phyloP scores from a whole-genome alignment of 202 grass and related monocot genomes.

The Schoenoplectus triqueter region DNA sequence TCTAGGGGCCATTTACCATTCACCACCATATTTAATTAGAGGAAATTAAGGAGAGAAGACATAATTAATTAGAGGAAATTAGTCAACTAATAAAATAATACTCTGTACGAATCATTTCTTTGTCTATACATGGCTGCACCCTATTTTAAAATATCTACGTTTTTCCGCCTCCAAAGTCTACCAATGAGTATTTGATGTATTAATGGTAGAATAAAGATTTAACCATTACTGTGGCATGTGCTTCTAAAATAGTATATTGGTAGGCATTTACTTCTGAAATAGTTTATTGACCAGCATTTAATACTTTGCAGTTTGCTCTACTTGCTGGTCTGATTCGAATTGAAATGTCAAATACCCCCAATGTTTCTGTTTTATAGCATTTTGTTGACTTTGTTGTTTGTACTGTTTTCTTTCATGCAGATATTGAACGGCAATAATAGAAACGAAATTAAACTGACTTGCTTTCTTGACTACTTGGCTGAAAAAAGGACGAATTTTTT shows the following conservation, averaged over 20 bases:
- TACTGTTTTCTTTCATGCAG: neutral
- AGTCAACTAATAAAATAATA: no score
- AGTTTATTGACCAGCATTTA: neutral
- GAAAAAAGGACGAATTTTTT: no score
- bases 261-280: neutral
- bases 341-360: neutral
- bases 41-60: no score
- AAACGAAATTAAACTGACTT: neutral
- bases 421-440: neutral
- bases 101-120: no score
- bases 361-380: neutral
- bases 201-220: neutral
- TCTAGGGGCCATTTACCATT: no score
- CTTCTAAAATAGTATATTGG: neutral
- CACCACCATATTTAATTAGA: no score
- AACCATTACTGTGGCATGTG: neutral
- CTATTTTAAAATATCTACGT: no score
- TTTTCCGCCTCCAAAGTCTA: no score
- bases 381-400: slow-evolving; percentile 8
- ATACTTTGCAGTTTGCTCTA: neutral
- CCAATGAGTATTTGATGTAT: no score
- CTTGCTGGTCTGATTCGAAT: neutral
- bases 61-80: no score
- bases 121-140: no score
- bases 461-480: neutral